phyloP scores from a whole-genome alignment of 345 rosid species.

The Salix purpurea region DNA sequence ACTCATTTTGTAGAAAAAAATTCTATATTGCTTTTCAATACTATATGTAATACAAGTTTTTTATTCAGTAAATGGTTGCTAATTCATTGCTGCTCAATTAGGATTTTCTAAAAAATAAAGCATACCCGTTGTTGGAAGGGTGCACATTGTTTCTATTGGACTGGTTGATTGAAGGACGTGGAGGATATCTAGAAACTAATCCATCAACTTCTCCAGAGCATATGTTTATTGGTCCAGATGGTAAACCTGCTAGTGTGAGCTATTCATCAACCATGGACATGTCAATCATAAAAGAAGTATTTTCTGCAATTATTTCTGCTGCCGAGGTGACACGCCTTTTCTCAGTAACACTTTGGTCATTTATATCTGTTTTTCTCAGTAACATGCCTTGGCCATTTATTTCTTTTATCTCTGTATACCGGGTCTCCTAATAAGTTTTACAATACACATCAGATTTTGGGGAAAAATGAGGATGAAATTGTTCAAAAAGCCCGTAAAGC shows the following conservation, averaged over 20 bases:
- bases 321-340: slow-evolving; percentile 56
- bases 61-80: not conserved
- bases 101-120: slow-evolving; percentile 77
- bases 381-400: not conserved
- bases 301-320: slow-evolving; percentile 61
- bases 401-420: not conserved
- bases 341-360: not conserved
- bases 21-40: not conserved
- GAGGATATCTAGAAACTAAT: slow-evolving; percentile 74
- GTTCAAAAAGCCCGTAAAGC: slow-evolving; percentile 51
- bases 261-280: slow-evolving; percentile 96
- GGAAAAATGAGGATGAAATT: slow-evolving; percentile 47
- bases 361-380: slow-evolving; percentile 36
- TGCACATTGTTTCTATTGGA: slow-evolving; percentile 71
- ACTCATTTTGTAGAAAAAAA: not conserved
- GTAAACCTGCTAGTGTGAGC: slow-evolving; percentile 79
- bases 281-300: slow-evolving; percentile 73
- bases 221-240: slow-evolving; percentile 70
- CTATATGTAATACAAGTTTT: not conserved
- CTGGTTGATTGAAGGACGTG: slow-evolving; percentile 82
- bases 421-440: not conserved
- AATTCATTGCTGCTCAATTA: slow-evolving; percentile 18
- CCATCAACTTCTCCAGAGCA: slow-evolving; percentile 99
- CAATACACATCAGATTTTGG: slow-evolving; percentile 48
- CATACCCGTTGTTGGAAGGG: slow-evolving; percentile 83